Evolutionary conservation across 495 filamentous ascomycete species (phyloP).

Genomic region (Penicillium lagena): DNA sequence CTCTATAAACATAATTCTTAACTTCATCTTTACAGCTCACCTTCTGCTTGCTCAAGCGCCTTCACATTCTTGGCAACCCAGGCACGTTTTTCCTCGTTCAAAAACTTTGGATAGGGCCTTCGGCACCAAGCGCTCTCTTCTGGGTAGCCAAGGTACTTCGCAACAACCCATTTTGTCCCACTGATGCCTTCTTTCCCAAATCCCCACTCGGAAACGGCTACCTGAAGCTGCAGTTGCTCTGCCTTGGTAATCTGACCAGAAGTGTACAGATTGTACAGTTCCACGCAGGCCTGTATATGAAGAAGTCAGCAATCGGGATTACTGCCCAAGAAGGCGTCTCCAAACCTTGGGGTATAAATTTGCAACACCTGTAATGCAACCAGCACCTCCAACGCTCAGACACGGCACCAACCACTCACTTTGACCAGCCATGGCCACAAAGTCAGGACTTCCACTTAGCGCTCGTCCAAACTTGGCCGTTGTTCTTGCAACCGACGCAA

Average conservation of each 20-base stretch:
- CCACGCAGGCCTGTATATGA: constrained; percentile 1
- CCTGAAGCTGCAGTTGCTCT: constrained; percentile 23
- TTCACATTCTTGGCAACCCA: constrained; percentile 8
- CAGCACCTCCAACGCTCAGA: constrained; percentile 5
- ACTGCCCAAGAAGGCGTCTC: too few relatives aligned
- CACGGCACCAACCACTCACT: constrained; percentile 7
- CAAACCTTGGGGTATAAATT: constrained; percentile 6
- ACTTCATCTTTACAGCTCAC: neutral
- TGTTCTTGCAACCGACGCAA: constrained; percentile 5
- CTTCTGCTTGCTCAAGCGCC: neutral
- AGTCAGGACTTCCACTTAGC: neutral
- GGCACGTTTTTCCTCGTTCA: constrained; percentile 19
- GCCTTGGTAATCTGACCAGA: constrained; percentile 30
- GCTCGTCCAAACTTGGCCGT: constrained; percentile 4
- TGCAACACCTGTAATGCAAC: constrained; percentile 2
- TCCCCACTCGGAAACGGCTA: constrained; percentile 31
- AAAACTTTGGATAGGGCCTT: constrained; percentile 31
- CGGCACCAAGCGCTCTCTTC: constrained; percentile 27
- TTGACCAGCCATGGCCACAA: constrained; percentile 5
- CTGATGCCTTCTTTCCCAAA: constrained; percentile 36
- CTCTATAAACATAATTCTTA: constrained; percentile 1
- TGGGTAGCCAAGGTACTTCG: constrained; percentile 29
- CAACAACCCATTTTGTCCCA: constrained; percentile 36
- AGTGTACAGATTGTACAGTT: constrained; percentile 25
- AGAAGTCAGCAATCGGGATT: too few relatives aligned